Conservation (phyloP, 768 basidiomycete genomes). For the Leccinum barrowsii region DNA sequence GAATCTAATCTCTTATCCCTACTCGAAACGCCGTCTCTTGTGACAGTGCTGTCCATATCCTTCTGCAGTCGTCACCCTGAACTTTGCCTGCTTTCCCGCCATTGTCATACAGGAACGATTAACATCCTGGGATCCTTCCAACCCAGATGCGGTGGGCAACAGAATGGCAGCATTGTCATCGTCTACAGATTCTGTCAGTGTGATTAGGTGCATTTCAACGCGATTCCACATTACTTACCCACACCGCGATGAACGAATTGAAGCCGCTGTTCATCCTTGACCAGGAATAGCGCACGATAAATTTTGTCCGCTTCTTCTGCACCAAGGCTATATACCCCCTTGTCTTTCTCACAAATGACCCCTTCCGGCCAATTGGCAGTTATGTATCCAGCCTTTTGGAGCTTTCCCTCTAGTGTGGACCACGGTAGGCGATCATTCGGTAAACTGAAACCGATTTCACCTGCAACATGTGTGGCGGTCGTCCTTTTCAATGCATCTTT, state of each 20-base stretch:
- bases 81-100: neutral
- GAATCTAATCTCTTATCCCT: neutral
- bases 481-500: neutral
- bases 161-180: neutral
- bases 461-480: neutral
- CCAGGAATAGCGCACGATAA: neutral
- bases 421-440: neutral
- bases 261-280: neutral
- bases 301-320: neutral
- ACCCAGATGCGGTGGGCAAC: neutral
- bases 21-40: neutral
- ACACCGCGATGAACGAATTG: neutral
- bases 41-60: neutral
- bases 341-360: neutral
- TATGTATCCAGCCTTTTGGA: neutral
- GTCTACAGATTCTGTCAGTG: neutral
- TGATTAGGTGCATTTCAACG: neutral
- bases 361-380: neutral
- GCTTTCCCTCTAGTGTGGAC: neutral
- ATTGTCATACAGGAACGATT: neutral
- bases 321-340: neutral
- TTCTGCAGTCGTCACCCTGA: constrained; percentile 2
- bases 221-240: neutral
- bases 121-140: no score
- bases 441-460: neutral